Conservation (phyloP, 2,329 filamentous ascomycete genomes). For the Hypoxylon sp. region DNA sequence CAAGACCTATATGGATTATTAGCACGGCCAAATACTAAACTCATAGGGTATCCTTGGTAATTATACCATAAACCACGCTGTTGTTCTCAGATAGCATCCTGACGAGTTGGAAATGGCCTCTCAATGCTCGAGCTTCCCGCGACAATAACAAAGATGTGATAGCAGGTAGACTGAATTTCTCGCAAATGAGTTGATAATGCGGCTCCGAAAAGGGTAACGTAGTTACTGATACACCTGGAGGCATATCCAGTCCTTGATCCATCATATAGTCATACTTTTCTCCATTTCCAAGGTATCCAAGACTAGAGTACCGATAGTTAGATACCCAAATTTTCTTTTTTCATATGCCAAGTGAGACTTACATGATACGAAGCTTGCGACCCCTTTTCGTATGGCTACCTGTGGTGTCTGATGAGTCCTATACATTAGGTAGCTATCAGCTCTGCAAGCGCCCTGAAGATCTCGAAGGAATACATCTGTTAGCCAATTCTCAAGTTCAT, state of each 20-base stretch:
- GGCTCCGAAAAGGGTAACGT: slow-evolving; percentile 19
- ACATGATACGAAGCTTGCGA: slow-evolving; percentile 23
- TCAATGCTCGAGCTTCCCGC: slow-evolving; percentile 1
- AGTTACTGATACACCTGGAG: not conserved
- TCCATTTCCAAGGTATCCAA: slow-evolving; percentile 19
- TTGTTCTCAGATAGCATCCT: slow-evolving; percentile 1
- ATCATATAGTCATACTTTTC: slow-evolving; percentile 27
- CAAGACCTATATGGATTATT: slow-evolving; percentile 5
- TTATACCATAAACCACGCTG: slow-evolving; percentile 16
- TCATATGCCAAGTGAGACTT: not conserved
- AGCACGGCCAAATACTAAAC: not conserved
- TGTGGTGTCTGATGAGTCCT: not conserved
- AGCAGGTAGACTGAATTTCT: slow-evolving; percentile 10
- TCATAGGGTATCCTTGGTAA: not conserved
- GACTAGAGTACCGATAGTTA: not conserved
- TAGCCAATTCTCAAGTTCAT: slow-evolving; percentile 13
- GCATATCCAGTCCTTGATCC: not conserved
- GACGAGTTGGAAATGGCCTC: slow-evolving; percentile 21
- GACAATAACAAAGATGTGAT: slow-evolving; percentile 14
- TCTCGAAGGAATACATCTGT: not conserved
- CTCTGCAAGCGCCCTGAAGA: not conserved
- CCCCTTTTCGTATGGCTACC: not conserved
- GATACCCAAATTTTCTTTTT: not conserved
- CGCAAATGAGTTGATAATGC: slow-evolving; percentile 9
- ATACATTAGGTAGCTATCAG: not conserved